A percentile compares a stretch with the other conserved stretches of the same genome.
These are phyloP conservation scores for Nigrospora sphaerica DNA, from an alignment of 2,329 filamentous ascomycete genomes.

Conservation along the genomic window DNA sequence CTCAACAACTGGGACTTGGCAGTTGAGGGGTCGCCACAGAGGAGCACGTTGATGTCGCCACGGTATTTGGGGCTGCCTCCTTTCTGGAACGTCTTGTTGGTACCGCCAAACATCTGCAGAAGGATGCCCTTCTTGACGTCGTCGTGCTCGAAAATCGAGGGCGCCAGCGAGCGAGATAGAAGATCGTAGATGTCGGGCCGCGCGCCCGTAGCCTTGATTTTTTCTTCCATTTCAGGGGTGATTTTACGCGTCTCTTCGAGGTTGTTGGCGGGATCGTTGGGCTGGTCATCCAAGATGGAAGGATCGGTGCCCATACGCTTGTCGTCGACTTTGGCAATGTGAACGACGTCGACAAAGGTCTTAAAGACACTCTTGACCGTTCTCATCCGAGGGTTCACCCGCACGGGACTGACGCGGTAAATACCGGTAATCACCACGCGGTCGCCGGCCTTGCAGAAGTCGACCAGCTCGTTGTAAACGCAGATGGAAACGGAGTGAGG, in stretches of 20 bases:
- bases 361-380: constrained; percentile 95
- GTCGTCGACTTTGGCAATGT: constrained; percentile 95
- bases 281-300: constrained; percentile 80
- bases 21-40: constrained; percentile 95
- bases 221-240: constrained; percentile 77
- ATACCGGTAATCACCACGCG: constrained; percentile 93
- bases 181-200: constrained; percentile 90
- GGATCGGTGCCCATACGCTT: constrained; percentile 87
- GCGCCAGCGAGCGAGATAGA: constrained; percentile 81
- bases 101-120: constrained; percentile 91
- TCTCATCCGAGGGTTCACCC: constrained; percentile 87
- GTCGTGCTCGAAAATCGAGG: constrained; percentile 95
- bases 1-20: constrained; percentile 90
- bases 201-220: constrained; percentile 73
- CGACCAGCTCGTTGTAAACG: constrained; percentile 93
- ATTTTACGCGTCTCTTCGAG: constrained; percentile 82
- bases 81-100: constrained; percentile 96
- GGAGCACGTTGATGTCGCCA: constrained; percentile 93
- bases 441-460: constrained; percentile 97
- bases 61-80: constrained; percentile 92
- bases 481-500: constrained; percentile 95
- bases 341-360: constrained; percentile 91
- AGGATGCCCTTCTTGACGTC: constrained; percentile 98
- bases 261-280: constrained; percentile 61
- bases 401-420: constrained; percentile 89